phyloP scores from a whole-genome alignment of 352 stramenopile species.

The Phytophthora sp. region DNA sequence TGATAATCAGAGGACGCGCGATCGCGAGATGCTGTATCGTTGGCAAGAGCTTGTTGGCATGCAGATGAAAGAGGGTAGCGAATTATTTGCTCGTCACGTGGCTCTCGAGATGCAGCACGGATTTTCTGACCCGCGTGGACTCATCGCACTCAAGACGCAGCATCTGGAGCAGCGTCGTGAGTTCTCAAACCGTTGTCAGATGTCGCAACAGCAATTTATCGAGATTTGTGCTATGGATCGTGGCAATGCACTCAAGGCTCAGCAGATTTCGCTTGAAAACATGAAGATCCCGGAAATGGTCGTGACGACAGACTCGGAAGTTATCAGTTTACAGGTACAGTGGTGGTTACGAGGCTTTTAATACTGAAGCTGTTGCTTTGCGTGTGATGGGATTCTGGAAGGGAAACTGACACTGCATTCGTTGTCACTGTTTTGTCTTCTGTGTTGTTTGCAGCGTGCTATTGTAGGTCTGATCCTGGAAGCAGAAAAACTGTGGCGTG shows the following conservation, averaged over 20 bases:
- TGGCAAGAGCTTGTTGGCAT: slow-evolving; percentile 82
- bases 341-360: not conserved
- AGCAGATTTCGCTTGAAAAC: slow-evolving; percentile 74
- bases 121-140: slow-evolving; percentile 45
- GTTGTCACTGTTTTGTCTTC: slow-evolving; percentile 3
- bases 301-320: slow-evolving; percentile 53
- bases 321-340: slow-evolving; percentile 59
- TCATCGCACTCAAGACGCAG: slow-evolving; percentile 67
- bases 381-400: too few species aligned
- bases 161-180: slow-evolving; percentile 71
- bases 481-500: slow-evolving; percentile 67
- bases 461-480: slow-evolving; percentile 77
- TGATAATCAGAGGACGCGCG: slow-evolving; percentile 63
- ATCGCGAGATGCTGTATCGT: slow-evolving; percentile 75
- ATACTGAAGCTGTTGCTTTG: too few species aligned
- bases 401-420: too few species aligned
- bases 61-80: slow-evolving; percentile 85
- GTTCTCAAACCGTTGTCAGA: slow-evolving; percentile 69
- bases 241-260: slow-evolving; percentile 56
- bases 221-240: slow-evolving; percentile 78
- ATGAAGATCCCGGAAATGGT: slow-evolving; percentile 78
- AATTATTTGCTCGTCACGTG: slow-evolving; percentile 66
- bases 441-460: slow-evolving; percentile 46
- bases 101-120: slow-evolving; percentile 53
- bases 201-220: slow-evolving; percentile 82